Evolutionary conservation across 2,329 filamentous ascomycete genomes (phyloP), one percentile per base, ranked within the genome.

Genomic region (Aspergillus luchuensis): DNA sequence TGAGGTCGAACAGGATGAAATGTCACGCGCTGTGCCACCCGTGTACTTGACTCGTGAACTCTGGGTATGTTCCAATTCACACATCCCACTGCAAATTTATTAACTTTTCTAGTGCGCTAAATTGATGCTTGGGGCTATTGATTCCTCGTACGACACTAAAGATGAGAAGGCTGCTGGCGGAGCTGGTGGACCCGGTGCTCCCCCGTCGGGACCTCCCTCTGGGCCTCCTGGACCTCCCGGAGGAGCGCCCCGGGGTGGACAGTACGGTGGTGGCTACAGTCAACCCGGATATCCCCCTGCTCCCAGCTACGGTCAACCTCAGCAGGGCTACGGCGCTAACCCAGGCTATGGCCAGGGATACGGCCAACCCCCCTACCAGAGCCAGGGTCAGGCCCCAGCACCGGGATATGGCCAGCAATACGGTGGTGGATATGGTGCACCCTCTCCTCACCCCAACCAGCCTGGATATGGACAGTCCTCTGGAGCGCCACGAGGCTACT

Each of bases 1-100:
- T 67, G 87, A 89, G 74, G 85, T 87, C 65, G 87, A 89, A 71
- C 85, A 87, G 63, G 85, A 86, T 51, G 86, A 89, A 69, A 88
- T 89, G 86, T 79, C 84, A 1, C 81, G 82, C 52, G 84, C 85
- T 28, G 81, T 83, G 60, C 86, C 86, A 7, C 85, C 86, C 3
- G 83, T 89, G 28, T 81, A 88, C 65, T 76, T 89, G 43, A 88
- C 86, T 4, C 85, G 86, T 8, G 86, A 89, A 66, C 81, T 88
- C 56, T 89, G 87, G 87, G 81, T 82, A 71, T 58, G 73, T 62
- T 25, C 2, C 4, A 4, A 48, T n/a, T 15, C 15, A n/a, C 28
- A 50, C 10, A 7, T 48, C n/a, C 25, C 13, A 11, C 11, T 8
- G n/a, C 36, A 8, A 8, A 13, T n/a, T 19, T 8, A 56, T 67